These are phyloP conservation scores for Millerozyma acaciae DNA, from an alignment of 805 yeast species.

Conservation along the genomic window DNA sequence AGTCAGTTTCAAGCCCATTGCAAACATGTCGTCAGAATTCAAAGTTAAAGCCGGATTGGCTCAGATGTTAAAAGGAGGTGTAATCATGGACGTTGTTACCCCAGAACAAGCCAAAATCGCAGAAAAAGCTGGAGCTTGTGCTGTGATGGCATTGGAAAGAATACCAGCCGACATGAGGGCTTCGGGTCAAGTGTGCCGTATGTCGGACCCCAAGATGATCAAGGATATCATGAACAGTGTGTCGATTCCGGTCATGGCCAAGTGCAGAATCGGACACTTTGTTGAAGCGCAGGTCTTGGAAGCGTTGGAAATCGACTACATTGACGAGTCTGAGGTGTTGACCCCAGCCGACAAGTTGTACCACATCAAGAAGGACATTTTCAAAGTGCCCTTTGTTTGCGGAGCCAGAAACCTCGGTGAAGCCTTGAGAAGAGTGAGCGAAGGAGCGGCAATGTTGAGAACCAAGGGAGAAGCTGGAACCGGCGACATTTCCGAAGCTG, in stretches of 20 bases:
- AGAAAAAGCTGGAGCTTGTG: conserved; percentile 82
- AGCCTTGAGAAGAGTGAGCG: conserved; percentile 71
- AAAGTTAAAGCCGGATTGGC: conserved; percentile 75
- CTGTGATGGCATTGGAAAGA: conserved; percentile 83
- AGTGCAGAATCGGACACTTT: conserved; percentile 76
- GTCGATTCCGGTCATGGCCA: conserved; percentile 79
- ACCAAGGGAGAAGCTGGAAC: conserved; percentile 91
- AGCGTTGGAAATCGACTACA: conserved; percentile 69
- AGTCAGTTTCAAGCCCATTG: too few relatives aligned
- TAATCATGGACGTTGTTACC: conserved; percentile 70
- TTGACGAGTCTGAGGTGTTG: conserved; percentile 80
- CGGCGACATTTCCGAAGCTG: conserved; percentile 82
- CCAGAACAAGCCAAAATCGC: conserved; percentile 80
- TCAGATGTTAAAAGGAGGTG: conserved; percentile 81
- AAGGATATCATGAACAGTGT: conserved; percentile 67
- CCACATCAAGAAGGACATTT: conserved; percentile 60
- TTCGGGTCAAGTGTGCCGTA: conserved; percentile 78
- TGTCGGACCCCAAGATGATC: conserved; percentile 83
- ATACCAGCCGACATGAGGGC: conserved; percentile 85
- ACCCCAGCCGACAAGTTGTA: conserved; percentile 72
- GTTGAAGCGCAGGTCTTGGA: conserved; percentile 80
- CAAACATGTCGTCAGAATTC: too few relatives aligned
- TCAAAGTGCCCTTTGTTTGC: conserved; percentile 75
- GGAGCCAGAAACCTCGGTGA: conserved; percentile 82
- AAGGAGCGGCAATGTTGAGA: conserved; percentile 85